These are phyloP conservation scores for Eucalyptus curtisii DNA, from an alignment of 345 rosid genomes.

Conservation along the genomic window DNA sequence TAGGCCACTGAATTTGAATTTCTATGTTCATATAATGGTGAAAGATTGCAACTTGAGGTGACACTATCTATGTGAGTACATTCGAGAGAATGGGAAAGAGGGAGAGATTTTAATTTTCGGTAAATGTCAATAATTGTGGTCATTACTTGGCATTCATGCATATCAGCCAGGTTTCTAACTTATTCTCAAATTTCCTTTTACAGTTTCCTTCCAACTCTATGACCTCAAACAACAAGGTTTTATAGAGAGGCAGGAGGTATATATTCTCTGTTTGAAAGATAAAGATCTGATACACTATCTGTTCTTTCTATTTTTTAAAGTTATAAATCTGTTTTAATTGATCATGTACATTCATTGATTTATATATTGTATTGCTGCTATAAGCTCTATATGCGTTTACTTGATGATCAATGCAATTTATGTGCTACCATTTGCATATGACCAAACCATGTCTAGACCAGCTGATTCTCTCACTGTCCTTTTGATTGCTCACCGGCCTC, in stretches of 20 bases:
- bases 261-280: not conserved
- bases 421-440: not conserved
- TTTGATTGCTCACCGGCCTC: not conserved
- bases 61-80: not conserved
- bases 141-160: not conserved
- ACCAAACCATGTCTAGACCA: not conserved
- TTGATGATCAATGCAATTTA: not conserved
- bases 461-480: not conserved
- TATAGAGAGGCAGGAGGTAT: constrained; percentile 95
- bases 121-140: not conserved
- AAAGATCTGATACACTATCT: not conserved
- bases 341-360: not conserved
- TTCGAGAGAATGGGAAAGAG: not conserved
- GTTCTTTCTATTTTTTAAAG: not conserved
- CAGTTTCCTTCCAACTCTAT: constrained; percentile 92
- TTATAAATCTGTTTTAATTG: not conserved
- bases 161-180: not conserved
- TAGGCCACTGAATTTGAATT: not conserved
- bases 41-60: not conserved
- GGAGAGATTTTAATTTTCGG: not conserved
- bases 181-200: not conserved
- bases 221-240: constrained; percentile 99
- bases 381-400: not conserved
- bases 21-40: not conserved
- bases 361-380: not conserved